Evolutionary conservation across 1,284 basidiomycete species (phyloP).

Genomic region (Tetrapyrgos nigripes): DNA sequence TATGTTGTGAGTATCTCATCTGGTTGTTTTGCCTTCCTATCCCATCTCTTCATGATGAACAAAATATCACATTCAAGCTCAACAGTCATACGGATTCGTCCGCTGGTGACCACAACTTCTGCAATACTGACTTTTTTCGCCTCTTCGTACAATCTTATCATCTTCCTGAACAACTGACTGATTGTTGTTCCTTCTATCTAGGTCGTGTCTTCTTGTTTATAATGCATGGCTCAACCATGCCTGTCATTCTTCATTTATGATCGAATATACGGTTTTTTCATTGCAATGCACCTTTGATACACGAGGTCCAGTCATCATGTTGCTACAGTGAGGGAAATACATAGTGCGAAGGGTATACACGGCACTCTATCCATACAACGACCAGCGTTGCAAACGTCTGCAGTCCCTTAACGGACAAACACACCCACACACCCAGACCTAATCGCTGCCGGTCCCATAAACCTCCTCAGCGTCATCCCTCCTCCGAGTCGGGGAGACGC

Average conservation of each 20-base stretch:
- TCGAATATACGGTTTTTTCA: no score
- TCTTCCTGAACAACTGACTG: slow-evolving; percentile 4
- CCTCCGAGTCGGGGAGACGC: neutral
- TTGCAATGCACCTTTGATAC: no score
- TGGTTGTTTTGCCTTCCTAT: slow-evolving; percentile 9
- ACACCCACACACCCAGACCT: neutral
- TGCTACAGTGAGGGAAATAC: no score
- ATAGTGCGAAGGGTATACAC: no score
- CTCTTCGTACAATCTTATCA: slow-evolving; percentile 17
- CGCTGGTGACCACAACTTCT: slow-evolving; percentile 67
- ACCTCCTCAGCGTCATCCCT: neutral
- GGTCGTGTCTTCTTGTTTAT: neutral
- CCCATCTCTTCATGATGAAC: slow-evolving; percentile 55
- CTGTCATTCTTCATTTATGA: no score
- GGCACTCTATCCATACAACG: no score
- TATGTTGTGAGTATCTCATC: slow-evolving; percentile 3
- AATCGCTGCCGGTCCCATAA: neutral
- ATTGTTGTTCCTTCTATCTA: neutral
- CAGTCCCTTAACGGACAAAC: no score
- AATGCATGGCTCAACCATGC: no score
- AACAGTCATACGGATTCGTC: slow-evolving; percentile 65
- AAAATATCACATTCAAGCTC: slow-evolving; percentile 73
- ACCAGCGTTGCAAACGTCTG: no score
- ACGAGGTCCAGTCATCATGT: no score
- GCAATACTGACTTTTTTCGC: slow-evolving; percentile 60